phyloP scores from a whole-genome alignment of 2,329 filamentous ascomycete species.

The Setomelanomma holmii region DNA sequence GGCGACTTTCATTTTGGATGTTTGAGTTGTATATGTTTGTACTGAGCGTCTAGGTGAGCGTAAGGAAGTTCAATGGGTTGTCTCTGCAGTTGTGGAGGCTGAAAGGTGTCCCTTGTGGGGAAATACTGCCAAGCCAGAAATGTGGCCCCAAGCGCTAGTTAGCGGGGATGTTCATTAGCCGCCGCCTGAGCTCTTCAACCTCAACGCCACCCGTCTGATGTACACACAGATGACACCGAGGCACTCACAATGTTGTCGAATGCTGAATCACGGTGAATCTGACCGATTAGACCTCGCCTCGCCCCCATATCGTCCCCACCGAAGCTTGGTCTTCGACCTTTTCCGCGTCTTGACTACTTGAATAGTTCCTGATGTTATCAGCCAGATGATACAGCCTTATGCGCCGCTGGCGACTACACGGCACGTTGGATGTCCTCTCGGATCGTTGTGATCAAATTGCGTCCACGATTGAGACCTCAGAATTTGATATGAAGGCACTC shows the following conservation, averaged over 20 bases:
- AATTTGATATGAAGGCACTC: no score
- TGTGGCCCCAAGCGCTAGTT: neutral
- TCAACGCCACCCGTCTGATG: neutral
- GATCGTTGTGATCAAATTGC: no score
- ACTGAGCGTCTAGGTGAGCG: constrained; percentile 2
- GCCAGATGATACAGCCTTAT: no score
- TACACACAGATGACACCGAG: neutral
- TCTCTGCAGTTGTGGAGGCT: constrained; percentile 4
- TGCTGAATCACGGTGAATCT: no score
- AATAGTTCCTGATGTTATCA: no score
- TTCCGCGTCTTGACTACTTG: no score
- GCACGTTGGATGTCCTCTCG: no score
- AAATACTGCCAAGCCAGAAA: constrained; percentile 5
- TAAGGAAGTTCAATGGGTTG: constrained; percentile 12
- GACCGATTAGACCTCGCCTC: no score
- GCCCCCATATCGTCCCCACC: no score
- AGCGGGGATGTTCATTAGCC: neutral
- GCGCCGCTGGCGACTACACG: no score
- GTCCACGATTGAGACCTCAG: no score
- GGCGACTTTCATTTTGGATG: constrained; percentile 53
- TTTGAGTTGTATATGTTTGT: neutral
- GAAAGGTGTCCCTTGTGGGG: constrained; percentile 21
- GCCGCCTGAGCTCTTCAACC: neutral
- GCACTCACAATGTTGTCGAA: neutral
- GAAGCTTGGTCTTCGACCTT: no score